Evolutionary conservation across 139 green algal species (phyloP).

Genomic region (Closterium sp.): DNA sequence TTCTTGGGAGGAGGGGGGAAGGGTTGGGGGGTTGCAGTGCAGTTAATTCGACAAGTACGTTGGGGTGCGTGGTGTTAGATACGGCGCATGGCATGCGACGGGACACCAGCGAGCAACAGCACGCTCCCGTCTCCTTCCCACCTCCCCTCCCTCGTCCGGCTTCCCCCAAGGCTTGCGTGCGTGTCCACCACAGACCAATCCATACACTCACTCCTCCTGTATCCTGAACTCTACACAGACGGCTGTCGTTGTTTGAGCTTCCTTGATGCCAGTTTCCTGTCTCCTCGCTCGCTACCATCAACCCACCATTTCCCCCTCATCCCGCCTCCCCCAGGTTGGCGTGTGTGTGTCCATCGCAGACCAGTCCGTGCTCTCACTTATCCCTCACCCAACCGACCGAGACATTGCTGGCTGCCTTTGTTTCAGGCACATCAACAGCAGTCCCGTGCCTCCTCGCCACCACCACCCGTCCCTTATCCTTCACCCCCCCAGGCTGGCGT

Average conservation of each 20-base stretch:
- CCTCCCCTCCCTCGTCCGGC: too few species aligned
- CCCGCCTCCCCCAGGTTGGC: conserved; percentile 63
- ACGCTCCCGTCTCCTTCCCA: not conserved
- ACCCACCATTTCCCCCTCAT: too few species aligned
- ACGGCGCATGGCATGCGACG: conserved; percentile 62
- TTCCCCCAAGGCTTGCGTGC: conserved; percentile 64
- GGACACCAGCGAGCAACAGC: conserved; percentile 64
- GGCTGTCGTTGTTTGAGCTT: not conserved
- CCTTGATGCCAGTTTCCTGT: too few species aligned
- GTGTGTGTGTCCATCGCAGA: conserved; percentile 83
- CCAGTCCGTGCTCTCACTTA: conserved; percentile 80
- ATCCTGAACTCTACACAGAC: conserved; percentile 62
- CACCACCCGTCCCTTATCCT: too few species aligned
- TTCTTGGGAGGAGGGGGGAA: not conserved
- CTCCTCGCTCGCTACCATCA: too few species aligned
- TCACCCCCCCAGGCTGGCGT: conserved; percentile 60
- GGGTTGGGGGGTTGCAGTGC: not conserved
- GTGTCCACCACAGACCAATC: conserved; percentile 86
- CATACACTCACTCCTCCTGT: conserved; percentile 72
- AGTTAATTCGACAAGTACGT: conserved; percentile 27
- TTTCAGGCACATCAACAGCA: too few species aligned
- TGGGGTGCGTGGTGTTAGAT: conserved; percentile 66
- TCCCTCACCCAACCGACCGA: too few species aligned
- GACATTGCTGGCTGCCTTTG: not conserved
- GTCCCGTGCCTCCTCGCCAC: too few species aligned